Evolutionary conservation across 257 asterid genomes (phyloP), one percentile per base, ranked within the genome.

Genomic region (Echites panduratus): DNA sequence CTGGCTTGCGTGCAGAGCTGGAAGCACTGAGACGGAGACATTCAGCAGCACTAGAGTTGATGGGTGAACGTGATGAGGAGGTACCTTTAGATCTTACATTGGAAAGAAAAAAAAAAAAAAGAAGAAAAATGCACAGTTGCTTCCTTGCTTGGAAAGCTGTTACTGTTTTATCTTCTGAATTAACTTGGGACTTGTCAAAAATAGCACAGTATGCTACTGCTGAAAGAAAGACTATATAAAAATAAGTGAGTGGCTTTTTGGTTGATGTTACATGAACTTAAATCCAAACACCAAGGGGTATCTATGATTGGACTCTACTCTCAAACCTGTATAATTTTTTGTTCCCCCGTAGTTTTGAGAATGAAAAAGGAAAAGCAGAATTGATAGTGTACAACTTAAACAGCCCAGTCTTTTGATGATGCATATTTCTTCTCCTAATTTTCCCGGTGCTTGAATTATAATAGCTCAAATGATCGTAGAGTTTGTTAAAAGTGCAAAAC

Each of bases 31-130:
- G 99, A 78, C 77, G 96, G 79, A 87, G 99, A 79, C 99, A 95
- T 81, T 87, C 97, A 3, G 93, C 99, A 9, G 99, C 99, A 44
- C 84, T 95, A 69, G 99, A 95, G 82, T 84, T 95, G 86, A 95
- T 95, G 99, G 99, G 98, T 45, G 99, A 95, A 86, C 97, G 97
- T 29, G 99, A 95, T 82, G 99, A 95, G 77, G 98, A 95, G 98
- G 99, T 95, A 90, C 56, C 26, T 20, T 70, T 26, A 32, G 57
- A 66, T 44, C 64, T 47, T 66, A 65, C 13, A 48, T 62, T n/a
- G n/a, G n/a, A n/a, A n/a, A n/a, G n/a, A n/a, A n/a, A n/a, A n/a
- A n/a, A n/a, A n/a, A n/a, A n/a, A n/a, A n/a, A n/a, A n/a, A n/a
- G n/a, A n/a, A n/a, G n/a, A 45, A 44, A 20, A 12, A 22, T 66